These are phyloP conservation scores for Coccomyxa sp. DNA, from an alignment of 139 green algal genomes.

Conservation along the genomic window DNA sequence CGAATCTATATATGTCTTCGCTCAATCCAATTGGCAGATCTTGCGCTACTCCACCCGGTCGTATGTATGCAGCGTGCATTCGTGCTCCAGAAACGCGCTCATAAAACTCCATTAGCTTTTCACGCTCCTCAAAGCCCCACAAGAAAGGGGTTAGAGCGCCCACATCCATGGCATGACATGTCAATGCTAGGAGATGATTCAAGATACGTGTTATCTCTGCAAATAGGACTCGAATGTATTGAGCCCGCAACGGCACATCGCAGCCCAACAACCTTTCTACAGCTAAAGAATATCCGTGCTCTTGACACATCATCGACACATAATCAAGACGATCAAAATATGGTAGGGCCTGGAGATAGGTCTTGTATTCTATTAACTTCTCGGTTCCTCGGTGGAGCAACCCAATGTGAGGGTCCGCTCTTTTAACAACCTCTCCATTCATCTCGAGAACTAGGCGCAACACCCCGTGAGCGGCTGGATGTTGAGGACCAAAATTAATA, in stretches of 20 bases:
- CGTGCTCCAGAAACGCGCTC: constrained; percentile 72
- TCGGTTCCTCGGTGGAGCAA: constrained; percentile 82
- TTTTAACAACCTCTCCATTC: constrained; percentile 73
- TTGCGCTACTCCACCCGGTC: constrained; percentile 53
- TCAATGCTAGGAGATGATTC: constrained; percentile 77
- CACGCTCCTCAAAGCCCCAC: constrained; percentile 83
- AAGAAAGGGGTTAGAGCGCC: constrained; percentile 80
- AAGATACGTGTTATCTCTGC: constrained; percentile 76
- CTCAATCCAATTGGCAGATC: constrained; percentile 78
- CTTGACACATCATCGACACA: constrained; percentile 87
- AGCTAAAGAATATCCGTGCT: constrained; percentile 80
- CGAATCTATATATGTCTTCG: constrained; percentile 78
- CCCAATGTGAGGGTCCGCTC: constrained; percentile 80
- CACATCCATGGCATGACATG: constrained; percentile 66
- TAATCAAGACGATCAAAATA: constrained; percentile 91
- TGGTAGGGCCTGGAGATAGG: constrained; percentile 75
- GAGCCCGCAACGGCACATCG: constrained; percentile 45
- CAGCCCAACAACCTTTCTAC: constrained; percentile 66
- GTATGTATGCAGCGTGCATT: constrained; percentile 83
- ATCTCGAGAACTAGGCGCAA: constrained; percentile 83
- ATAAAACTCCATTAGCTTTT: constrained; percentile 88
- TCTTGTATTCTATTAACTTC: constrained; percentile 91
- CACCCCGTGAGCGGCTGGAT: constrained; percentile 84
- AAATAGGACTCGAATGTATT: constrained; percentile 86
- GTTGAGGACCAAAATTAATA: constrained; percentile 89